phyloP scores from a whole-genome alignment of 176 grass and related monocot genomes.

The Oryza longistaminata region DNA sequence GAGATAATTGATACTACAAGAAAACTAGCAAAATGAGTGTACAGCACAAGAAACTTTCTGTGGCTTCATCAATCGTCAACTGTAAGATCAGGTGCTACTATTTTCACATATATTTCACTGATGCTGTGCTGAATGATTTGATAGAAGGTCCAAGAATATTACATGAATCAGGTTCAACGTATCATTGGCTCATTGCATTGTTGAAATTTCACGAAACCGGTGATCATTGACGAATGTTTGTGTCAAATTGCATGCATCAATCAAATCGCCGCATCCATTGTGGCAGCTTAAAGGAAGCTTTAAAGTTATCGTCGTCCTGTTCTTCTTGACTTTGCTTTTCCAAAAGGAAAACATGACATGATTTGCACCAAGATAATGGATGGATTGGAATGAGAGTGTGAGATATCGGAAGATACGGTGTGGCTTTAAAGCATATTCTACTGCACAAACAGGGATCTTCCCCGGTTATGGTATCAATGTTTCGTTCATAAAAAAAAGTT shows the following conservation, averaged over 20 bases:
- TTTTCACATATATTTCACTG: background rate
- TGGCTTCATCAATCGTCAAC: background rate
- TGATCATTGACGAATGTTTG: slow-evolving; percentile 18
- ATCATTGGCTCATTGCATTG: background rate
- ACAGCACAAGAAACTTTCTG: background rate
- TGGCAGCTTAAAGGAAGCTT: background rate
- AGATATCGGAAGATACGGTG: background rate
- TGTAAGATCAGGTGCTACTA: background rate
- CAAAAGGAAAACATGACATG: slow-evolving; percentile 1
- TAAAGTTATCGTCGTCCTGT: slow-evolving; percentile 1
- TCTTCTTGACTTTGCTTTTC: slow-evolving; percentile 7
- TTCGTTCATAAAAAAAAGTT: background rate
- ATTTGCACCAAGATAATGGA: slow-evolving; percentile 36
- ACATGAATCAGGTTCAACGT: background rate
- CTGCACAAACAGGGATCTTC: background rate
- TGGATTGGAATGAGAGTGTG: slow-evolving; percentile 22
- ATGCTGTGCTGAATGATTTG: background rate
- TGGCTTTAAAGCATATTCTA: slow-evolving; percentile 21
- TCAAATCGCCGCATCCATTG: slow-evolving; percentile 25
- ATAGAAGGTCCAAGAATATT: background rate
- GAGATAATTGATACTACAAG: no score
- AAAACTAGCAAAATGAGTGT: no score
- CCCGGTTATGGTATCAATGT: background rate
- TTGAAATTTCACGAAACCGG: background rate
- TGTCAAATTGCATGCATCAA: slow-evolving; percentile 14